phyloP scores from a whole-genome alignment of 805 yeast species.

The Sugiyamaella floridensis region DNA sequence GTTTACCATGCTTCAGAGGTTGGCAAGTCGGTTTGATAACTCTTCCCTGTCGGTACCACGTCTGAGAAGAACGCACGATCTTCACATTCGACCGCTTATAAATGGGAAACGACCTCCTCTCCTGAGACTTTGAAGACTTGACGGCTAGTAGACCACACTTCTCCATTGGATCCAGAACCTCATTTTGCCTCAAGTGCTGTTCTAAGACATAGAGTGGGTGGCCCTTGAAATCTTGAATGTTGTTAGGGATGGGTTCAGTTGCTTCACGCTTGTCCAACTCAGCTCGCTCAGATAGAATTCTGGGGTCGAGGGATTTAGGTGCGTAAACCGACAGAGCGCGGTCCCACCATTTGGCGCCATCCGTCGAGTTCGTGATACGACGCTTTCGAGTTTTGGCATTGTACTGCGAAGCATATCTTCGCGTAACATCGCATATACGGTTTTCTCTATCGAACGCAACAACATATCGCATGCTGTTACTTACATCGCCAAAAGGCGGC shows the following conservation, averaged over 20 bases:
- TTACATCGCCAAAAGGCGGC: conserved; percentile 56
- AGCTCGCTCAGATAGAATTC: conserved; percentile 42
- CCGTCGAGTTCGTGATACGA: conserved; percentile 55
- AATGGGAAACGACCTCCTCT: conserved; percentile 33
- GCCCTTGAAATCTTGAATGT: conserved; percentile 69
- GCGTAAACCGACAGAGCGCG: conserved; percentile 35
- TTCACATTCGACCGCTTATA: conserved; percentile 63
- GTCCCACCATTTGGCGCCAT: conserved; percentile 56
- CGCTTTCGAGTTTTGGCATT: conserved; percentile 72
- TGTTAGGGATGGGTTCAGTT: conserved; percentile 83
- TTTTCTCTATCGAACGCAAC: conserved; percentile 66
- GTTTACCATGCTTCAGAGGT: conserved; percentile 45
- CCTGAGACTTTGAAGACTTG: conserved; percentile 35
- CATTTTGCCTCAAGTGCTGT: conserved; percentile 63
- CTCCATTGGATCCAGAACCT: conserved; percentile 59
- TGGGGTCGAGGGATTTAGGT: conserved; percentile 26
- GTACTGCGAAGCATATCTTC: conserved; percentile 65
- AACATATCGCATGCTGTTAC: conserved; percentile 63
- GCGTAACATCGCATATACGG: conserved; percentile 71
- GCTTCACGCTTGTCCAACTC: conserved; percentile 57
- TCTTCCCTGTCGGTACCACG: conserved; percentile 83
- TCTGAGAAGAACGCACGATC: conserved; percentile 61
- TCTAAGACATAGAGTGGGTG: conserved; percentile 86
- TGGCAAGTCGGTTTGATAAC: conserved; percentile 62
- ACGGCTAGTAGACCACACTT: conserved; percentile 68